A percentile compares a stretch with the other conserved stretches of the same genome.
phyloP scores from a whole-genome alignment of 352 stramenopile species.

The Globisporangium okanoganense region DNA sequence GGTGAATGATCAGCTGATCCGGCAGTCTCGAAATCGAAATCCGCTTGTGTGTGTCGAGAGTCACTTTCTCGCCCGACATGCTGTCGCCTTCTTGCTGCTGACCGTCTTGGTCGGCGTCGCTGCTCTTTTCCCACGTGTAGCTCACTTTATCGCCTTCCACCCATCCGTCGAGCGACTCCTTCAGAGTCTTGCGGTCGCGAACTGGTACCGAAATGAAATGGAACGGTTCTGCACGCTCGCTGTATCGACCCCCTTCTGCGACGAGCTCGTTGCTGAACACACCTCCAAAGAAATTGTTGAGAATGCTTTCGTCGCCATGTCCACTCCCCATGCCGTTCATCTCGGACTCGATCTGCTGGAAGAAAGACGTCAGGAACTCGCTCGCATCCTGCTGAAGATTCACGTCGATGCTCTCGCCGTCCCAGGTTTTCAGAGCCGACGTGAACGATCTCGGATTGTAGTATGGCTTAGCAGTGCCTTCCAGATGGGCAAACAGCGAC shows the following conservation, averaged over 20 bases:
- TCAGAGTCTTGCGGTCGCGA: slow-evolving; percentile 82
- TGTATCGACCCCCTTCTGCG: slow-evolving; percentile 82
- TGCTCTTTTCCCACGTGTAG: slow-evolving; percentile 84
- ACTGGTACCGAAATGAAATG: slow-evolving; percentile 90
- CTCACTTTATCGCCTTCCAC: slow-evolving; percentile 88
- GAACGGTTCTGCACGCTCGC: slow-evolving; percentile 87
- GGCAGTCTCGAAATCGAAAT: slow-evolving; percentile 89
- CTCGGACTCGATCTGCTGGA: slow-evolving; percentile 90
- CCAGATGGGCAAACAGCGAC: slow-evolving; percentile 87
- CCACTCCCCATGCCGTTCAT: slow-evolving; percentile 71
- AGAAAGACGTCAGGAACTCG: slow-evolving; percentile 93
- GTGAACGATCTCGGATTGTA: slow-evolving; percentile 83
- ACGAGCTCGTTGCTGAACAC: slow-evolving; percentile 92
- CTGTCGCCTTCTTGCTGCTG: slow-evolving; percentile 17
- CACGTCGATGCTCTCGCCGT: slow-evolving; percentile 86
- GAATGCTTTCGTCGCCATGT: slow-evolving; percentile 67
- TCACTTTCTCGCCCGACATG: slow-evolving; percentile 59
- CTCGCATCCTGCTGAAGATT: slow-evolving; percentile 92
- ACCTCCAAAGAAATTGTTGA: slow-evolving; percentile 87
- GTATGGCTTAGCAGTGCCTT: slow-evolving; percentile 81
- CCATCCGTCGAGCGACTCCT: slow-evolving; percentile 83
- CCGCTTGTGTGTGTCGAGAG: slow-evolving; percentile 86
- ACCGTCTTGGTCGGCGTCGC: slow-evolving; percentile 20
- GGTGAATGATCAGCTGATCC: slow-evolving; percentile 89
- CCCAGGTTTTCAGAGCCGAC: slow-evolving; percentile 82